Base-by-base conservation (phyloP, 2,329 filamentous ascomycete genomes). In the Aspergillus transmontanensis region DNA sequence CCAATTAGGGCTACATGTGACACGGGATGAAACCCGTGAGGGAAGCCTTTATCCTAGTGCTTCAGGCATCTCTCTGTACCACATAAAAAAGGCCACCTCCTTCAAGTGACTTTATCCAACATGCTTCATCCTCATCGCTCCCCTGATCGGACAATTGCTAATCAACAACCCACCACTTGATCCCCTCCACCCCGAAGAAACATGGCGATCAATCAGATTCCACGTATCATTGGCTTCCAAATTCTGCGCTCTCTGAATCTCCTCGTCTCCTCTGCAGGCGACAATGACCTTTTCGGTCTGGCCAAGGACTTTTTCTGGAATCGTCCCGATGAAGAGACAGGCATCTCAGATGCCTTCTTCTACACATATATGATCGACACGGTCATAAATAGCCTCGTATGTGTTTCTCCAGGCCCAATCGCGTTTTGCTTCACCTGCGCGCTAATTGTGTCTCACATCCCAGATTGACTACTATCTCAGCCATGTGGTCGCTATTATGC, bases 401-500 rank as follows among this genome's bases (percentile, higher is more conserved):
- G 32, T 32, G 4, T n/a, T 11, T 10, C 21, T 32, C 9, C 19
- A 19, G 3, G 6, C 30, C 26, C 16, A 14, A 16, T 30, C 7
- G 12, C 12, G 0, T 10, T 48, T 16, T 23, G 9, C 6, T 19
- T 30, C 4, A 50, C 14, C 14, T 34, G 30, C 30, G 5, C 30
- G 32, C 32, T 55, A 55, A 55, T 32, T 5, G 11, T 12, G 5
- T 32, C 19, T 6, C n/a, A 23, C 21, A 30, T 6, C 1, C n/a
- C 12, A 55, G 51, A 55, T 55, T 21, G 50, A 55, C 32, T 55
- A 55, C 32, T 55, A 55, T 19, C 21, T 55, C 32, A 55, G 51
- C 34, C 51, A 55, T 39, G 51, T 55, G 21, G 51, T 39, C 30
- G 19, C 51, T 10, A 55, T 39, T 12, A 55, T 55, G 32, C 32